Percentiles rank a stretch among this genome's conserved stretches.
Conservation (phyloP, 768 basidiomycete genomes). For the Baorangia bicolor region DNA sequence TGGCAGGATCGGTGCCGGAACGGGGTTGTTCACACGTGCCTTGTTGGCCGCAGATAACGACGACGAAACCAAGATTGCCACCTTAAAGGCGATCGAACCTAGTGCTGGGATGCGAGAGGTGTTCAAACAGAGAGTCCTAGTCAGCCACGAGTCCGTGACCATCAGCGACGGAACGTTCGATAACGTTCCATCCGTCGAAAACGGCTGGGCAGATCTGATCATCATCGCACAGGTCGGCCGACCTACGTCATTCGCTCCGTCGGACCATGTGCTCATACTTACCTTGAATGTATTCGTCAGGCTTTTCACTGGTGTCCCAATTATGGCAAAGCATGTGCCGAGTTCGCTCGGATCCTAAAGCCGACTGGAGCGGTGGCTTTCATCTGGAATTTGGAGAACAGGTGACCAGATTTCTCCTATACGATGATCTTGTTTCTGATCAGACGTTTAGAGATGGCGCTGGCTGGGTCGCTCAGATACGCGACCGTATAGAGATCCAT, state of each 20-base stretch:
- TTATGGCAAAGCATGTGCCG: constrained; percentile 64
- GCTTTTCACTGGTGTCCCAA: constrained; percentile 95
- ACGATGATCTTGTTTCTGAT: not conserved
- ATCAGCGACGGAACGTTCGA: constrained; percentile 72
- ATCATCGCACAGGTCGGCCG: constrained; percentile 66
- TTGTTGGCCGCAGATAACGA: constrained; percentile 64
- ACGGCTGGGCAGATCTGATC: constrained; percentile 76
- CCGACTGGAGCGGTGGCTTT: constrained; percentile 68
- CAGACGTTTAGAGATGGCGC: constrained; percentile 46
- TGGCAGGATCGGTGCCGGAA: constrained; percentile 80
- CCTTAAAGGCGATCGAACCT: constrained; percentile 76
- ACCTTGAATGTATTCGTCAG: constrained; percentile 37
- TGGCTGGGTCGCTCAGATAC: constrained; percentile 72
- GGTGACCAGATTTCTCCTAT: constrained; percentile 36
- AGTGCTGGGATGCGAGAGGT: constrained; percentile 80
- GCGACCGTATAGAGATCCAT: constrained; percentile 65
- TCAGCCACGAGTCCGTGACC: constrained; percentile 52
- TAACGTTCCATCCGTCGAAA: constrained; percentile 47
- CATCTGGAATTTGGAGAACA: constrained; percentile 92
- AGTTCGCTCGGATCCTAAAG: constrained; percentile 80
- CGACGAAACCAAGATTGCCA: constrained; percentile 49
- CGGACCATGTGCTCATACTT: constrained; percentile 7
- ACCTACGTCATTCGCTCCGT: not conserved
- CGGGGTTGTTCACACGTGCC: constrained; percentile 86
- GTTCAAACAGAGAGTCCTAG: constrained; percentile 59